A percentile compares a stretch with the other conserved stretches of the same genome.
Conservation (phyloP, 805 yeast genomes). For the Candida railenensis region DNA sequence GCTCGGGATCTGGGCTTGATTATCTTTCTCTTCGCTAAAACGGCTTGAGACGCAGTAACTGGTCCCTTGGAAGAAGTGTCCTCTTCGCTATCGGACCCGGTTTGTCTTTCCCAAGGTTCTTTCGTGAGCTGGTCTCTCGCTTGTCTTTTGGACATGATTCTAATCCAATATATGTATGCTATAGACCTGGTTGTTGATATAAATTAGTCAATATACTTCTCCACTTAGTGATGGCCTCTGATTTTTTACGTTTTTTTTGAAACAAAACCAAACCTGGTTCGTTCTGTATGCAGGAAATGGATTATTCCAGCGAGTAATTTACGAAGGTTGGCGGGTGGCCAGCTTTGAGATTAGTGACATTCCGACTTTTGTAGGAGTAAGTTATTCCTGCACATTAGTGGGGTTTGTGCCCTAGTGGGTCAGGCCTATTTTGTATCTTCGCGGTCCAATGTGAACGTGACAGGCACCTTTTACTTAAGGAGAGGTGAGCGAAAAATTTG, state of each 20-base stretch:
- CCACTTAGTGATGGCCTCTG: neutral
- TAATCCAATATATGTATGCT: neutral
- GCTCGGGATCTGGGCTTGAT: conserved; percentile 49
- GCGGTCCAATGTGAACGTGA: neutral
- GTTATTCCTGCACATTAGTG: neutral
- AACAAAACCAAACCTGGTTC: no score
- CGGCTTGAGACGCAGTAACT: conserved; percentile 52
- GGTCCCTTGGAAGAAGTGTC: conserved; percentile 20
- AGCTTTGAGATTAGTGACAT: no score
- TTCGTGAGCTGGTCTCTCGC: conserved; percentile 65
- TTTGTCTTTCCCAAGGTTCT: conserved; percentile 17
- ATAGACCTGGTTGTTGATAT: neutral
- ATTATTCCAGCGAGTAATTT: no score
- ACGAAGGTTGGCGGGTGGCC: no score
- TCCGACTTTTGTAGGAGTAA: no score
- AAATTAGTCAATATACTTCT: no score
- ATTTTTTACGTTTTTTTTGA: no score
- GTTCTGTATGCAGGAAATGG: no score
- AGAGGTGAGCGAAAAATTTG: no score
- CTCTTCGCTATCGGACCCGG: conserved; percentile 38
- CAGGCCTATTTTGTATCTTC: neutral
- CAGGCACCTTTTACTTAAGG: neutral
- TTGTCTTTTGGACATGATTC: conserved; percentile 61
- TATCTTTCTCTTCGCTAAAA: conserved; percentile 68
- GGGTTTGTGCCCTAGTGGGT: neutral